Evolutionary conservation across 2,329 filamentous ascomycete genomes (phyloP).

Genomic region (Fusarium musae): DNA sequence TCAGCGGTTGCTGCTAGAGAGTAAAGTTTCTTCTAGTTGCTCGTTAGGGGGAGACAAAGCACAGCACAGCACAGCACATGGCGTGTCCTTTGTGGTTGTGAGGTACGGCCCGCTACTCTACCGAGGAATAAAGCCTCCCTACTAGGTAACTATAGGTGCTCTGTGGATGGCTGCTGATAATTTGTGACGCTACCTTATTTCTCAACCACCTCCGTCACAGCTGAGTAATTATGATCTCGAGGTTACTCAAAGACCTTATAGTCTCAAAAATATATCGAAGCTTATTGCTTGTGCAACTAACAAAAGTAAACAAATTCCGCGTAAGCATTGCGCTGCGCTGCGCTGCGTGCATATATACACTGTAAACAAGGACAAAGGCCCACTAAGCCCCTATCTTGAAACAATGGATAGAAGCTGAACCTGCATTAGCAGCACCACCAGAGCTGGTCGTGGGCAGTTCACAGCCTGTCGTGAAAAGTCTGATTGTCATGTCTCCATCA

Average conservation of each 20-base stretch:
- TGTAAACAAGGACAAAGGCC: background rate
- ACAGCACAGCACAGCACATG: background rate
- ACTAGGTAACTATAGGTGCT: background rate
- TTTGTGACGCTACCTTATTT: slow-evolving; percentile 1
- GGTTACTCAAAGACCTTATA: background rate
- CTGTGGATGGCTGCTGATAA: background rate
- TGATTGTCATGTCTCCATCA: slow-evolving; percentile 24
- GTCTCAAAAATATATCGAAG: background rate
- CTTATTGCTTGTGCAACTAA: background rate
- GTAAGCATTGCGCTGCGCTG: slow-evolving; percentile 4
- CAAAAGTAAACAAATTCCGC: slow-evolving; percentile 24
- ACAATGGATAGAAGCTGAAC: slow-evolving; percentile 22
- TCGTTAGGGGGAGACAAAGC: background rate
- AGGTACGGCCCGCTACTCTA: slow-evolving; percentile 17
- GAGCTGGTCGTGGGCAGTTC: slow-evolving; percentile 28
- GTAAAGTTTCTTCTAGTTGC: slow-evolving; percentile 12
- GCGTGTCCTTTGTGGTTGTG: slow-evolving; percentile 1
- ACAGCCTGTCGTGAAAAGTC: slow-evolving; percentile 34
- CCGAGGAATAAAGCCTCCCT: slow-evolving; percentile 9
- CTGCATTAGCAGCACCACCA: slow-evolving; percentile 36
- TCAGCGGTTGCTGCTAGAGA: background rate
- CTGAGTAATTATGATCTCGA: background rate
- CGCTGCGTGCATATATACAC: background rate
- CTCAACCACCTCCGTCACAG: slow-evolving; percentile 13
- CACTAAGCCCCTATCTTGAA: slow-evolving; percentile 32